Conservation (phyloP, 2,329 filamentous ascomycete genomes). For the Orbilia quercus region DNA sequence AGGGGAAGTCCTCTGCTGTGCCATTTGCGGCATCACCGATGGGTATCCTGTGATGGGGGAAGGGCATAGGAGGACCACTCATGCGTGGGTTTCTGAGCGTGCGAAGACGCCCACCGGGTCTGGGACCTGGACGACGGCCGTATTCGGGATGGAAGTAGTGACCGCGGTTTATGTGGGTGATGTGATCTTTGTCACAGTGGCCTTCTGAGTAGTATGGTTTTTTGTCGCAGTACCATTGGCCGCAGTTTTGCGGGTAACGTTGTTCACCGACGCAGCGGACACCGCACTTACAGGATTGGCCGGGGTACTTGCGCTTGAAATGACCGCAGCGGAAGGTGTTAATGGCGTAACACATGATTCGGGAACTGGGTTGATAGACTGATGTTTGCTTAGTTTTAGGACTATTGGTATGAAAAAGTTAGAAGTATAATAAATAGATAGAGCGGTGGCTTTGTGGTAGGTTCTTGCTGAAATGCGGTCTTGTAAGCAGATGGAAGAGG, state of each 20-base stretch:
- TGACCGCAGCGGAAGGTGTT: constrained; percentile 46
- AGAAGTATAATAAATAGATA: no score
- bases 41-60: background rate
- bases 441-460: background rate
- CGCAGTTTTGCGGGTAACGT: constrained; percentile 23
- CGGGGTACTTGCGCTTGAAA: constrained; percentile 17
- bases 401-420: background rate
- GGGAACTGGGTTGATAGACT: background rate
- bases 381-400: constrained; percentile 2
- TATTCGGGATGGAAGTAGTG: constrained; percentile 28
- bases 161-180: constrained; percentile 26
- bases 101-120: constrained; percentile 16
- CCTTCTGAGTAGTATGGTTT: constrained; percentile 47
- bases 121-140: constrained; percentile 13
- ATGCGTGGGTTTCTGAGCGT: constrained; percentile 3
- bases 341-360: constrained; percentile 37
- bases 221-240: constrained; percentile 45
- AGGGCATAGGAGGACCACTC: background rate
- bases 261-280: constrained; percentile 31
- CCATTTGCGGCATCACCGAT: no score
- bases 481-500: no score
- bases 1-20: no score
- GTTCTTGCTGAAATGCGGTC: no score
- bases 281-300: constrained; percentile 23
- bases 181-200: constrained; percentile 19